Conservation (phyloP, 495 filamentous ascomycete genomes). For the Xylaria flabelliformis region DNA sequence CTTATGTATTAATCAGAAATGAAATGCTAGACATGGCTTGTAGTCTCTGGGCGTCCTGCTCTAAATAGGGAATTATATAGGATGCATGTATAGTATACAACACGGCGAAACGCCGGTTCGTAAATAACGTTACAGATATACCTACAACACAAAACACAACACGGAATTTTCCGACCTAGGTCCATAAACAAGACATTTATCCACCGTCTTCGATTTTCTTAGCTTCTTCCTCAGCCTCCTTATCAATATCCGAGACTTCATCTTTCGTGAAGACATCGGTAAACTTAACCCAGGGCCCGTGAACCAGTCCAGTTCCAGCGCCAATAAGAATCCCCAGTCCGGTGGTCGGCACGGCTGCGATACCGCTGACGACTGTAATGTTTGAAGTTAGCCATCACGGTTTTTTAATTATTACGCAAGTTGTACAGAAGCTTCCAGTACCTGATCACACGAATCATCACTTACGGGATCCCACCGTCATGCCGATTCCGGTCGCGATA, state of each 20-base stretch:
- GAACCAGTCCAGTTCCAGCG: conserved; percentile 43
- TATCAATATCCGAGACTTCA: conserved; percentile 39
- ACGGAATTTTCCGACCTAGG: background rate
- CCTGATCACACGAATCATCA: background rate
- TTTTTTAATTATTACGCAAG: background rate
- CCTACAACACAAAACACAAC: background rate
- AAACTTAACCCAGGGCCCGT: conserved; percentile 48
- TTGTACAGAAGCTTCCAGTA: background rate
- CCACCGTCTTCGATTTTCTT: conserved; percentile 18
- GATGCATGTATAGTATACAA: background rate
- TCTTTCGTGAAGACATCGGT: conserved; percentile 37
- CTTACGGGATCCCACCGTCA: conserved; percentile 38
- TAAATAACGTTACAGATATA: conserved; percentile 1
- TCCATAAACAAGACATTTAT: background rate
- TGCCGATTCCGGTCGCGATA: conserved; percentile 41
- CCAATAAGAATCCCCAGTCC: conserved; percentile 42
- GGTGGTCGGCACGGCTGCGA: conserved; percentile 43
- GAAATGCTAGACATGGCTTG: background rate
- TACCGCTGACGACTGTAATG: conserved; percentile 38
- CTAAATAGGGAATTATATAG: background rate
- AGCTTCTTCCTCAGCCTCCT: conserved; percentile 39
- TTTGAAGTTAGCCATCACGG: background rate
- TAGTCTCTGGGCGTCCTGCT: background rate
- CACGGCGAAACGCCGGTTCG: background rate
- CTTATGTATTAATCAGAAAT: background rate